A percentile compares a stretch with the other conserved stretches of the same genome.
These are phyloP conservation scores for Boletus subparvulus DNA, from an alignment of 768 basidiomycete genomes.

Conservation along the genomic window DNA sequence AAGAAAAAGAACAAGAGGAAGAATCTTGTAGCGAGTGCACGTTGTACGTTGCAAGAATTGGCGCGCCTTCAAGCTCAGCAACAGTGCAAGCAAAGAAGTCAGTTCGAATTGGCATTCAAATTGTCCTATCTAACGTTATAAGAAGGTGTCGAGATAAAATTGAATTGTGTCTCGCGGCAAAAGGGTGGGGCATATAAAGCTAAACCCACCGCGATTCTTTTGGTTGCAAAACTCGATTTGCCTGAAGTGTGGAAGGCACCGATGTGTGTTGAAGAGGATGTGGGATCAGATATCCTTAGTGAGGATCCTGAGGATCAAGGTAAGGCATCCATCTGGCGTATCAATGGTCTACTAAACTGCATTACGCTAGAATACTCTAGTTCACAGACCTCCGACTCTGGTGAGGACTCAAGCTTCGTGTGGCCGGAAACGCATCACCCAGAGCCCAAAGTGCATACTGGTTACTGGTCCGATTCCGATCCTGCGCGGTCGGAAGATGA, in stretches of 20 bases:
- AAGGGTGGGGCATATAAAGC: constrained; percentile 13
- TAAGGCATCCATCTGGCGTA: not conserved
- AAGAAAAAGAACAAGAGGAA: constrained; percentile 63
- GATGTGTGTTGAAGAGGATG: not conserved
- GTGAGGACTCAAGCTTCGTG: constrained; percentile 3
- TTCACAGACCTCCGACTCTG: constrained; percentile 11
- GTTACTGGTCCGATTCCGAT: constrained; percentile 28
- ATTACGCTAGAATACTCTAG: constrained; percentile 3
- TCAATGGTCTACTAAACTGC: not conserved
- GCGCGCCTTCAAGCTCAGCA: constrained; percentile 45
- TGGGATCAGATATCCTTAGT: not conserved
- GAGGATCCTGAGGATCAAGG: constrained; percentile 16
- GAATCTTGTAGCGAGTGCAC: constrained; percentile 51
- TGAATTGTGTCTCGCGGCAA: constrained; percentile 33
- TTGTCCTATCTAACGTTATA: constrained; percentile 9
- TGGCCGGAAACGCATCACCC: constrained; percentile 13
- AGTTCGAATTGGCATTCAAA: constrained; percentile 18
- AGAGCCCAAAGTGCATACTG: constrained; percentile 12
- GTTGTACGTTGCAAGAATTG: constrained; percentile 53
- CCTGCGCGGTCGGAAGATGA: constrained; percentile 18
- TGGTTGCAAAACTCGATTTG: constrained; percentile 24
- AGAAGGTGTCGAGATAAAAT: constrained; percentile 44
- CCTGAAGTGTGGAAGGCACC: not conserved
- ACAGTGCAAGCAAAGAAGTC: constrained; percentile 41
- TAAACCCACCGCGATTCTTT: not conserved